Evolutionary conservation across 129 eudicot genomes (phyloP).

Genomic region (Daucus carota): DH1_v3.0 NC_030382.2:34622501-34623000

Average conservation of each 20-base stretch:
- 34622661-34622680: conserved; percentile 10
- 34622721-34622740: not conserved
- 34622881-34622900: no score
- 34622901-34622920: no score
- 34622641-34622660: not conserved
- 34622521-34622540: not conserved
- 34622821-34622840: no score
- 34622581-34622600: conserved; percentile 6
- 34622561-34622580: not conserved
- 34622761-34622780: not conserved
- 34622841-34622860: no score
- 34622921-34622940: no score
- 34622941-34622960: no score
- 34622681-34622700: not conserved
- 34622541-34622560: not conserved
- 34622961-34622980: not conserved
- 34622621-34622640: not conserved
- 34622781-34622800: not conserved
- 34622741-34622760: not conserved
- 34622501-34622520: no score
- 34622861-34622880: no score
- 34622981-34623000: no score
- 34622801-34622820: not conserved
- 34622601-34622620: conserved; percentile 9
- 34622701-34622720: no score